phyloP scores from a whole-genome alignment of 1,284 basidiomycete genomes.

The Fomes fomentarius region DNA sequence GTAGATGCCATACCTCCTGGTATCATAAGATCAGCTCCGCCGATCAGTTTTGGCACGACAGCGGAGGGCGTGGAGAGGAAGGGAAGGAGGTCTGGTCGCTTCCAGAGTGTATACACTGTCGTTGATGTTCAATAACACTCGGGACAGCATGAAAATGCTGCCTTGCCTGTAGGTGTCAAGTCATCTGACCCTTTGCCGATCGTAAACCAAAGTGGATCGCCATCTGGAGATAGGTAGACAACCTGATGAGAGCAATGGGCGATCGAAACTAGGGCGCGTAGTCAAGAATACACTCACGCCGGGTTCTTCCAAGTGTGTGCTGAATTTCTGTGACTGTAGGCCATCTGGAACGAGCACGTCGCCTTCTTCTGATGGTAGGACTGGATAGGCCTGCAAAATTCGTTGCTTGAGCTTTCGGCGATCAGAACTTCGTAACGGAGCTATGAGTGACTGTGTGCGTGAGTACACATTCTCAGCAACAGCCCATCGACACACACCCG shows the following conservation, averaged over 20 bases:
- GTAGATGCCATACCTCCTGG: slow-evolving; percentile 62
- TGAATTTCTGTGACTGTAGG: slow-evolving; percentile 66
- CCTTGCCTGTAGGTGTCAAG: slow-evolving; percentile 68
- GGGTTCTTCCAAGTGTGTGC: slow-evolving; percentile 60
- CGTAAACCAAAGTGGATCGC: slow-evolving; percentile 84
- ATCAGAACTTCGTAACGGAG: slow-evolving; percentile 71
- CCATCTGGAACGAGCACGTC: slow-evolving; percentile 73
- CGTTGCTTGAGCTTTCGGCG: slow-evolving; percentile 68
- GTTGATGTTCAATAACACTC: background rate
- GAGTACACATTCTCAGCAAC: no score
- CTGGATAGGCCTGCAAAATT: slow-evolving; percentile 48
- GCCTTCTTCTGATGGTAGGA: slow-evolving; percentile 53
- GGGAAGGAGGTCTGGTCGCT: slow-evolving; percentile 63
- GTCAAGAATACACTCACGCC: slow-evolving; percentile 69
- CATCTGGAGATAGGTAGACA: slow-evolving; percentile 66
- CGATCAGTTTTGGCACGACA: slow-evolving; percentile 66
- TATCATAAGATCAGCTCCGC: slow-evolving; percentile 81
- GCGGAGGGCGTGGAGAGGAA: slow-evolving; percentile 63
- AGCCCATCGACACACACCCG: slow-evolving; percentile 38
- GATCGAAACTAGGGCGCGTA: no score
- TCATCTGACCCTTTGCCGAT: slow-evolving; percentile 68
- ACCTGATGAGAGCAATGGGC: slow-evolving; percentile 48
- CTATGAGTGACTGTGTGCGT: slow-evolving; percentile 36
- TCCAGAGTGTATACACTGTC: slow-evolving; percentile 78
- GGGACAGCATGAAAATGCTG: background rate